These are phyloP conservation scores for Nakaseomyces uthaithaninus DNA, from an alignment of 1,139 yeast species.

Conservation along the genomic window DNA sequence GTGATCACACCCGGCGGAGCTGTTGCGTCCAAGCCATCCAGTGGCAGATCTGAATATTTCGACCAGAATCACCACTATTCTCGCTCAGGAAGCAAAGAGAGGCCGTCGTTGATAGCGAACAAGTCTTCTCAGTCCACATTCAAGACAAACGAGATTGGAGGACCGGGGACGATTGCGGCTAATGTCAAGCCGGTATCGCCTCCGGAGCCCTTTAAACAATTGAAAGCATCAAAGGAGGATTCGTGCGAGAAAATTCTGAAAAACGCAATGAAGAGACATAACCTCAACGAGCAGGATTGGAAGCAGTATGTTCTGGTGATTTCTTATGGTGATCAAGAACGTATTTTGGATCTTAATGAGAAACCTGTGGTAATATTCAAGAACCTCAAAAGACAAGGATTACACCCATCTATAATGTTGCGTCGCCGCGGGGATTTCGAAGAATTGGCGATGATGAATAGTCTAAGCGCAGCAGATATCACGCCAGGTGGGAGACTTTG, in stretches of 20 bases:
- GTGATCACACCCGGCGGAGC: not conserved
- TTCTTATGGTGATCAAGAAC: constrained; percentile 84
- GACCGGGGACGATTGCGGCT: not conserved
- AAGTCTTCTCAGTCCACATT: not conserved
- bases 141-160: not conserved
- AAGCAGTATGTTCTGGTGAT: constrained; percentile 81
- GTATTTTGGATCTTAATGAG: constrained; percentile 76
- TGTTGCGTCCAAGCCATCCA: not conserved
- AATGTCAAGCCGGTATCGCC: constrained; percentile 14
- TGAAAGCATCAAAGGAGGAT: constrained; percentile 84
- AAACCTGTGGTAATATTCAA: constrained; percentile 85
- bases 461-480: constrained; percentile 8
- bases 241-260: constrained; percentile 85
- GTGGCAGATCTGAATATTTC: constrained; percentile 3
- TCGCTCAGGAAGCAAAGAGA: constrained; percentile 3
- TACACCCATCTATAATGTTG: constrained; percentile 89
- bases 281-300: constrained; percentile 75
- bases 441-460: constrained; percentile 23
- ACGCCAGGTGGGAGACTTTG: constrained; percentile 31
- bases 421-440: constrained; percentile 60
- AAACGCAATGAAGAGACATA: constrained; percentile 83
- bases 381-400: constrained; percentile 77
- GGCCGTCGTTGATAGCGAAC: constrained; percentile 1
- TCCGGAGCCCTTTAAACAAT: constrained; percentile 71
- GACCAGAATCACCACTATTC: constrained; percentile 6